Percentiles rank a stretch among this genome's conserved stretches.
Conservation (phyloP, 345 rosid genomes). For the Salix dunnii region DNA sequence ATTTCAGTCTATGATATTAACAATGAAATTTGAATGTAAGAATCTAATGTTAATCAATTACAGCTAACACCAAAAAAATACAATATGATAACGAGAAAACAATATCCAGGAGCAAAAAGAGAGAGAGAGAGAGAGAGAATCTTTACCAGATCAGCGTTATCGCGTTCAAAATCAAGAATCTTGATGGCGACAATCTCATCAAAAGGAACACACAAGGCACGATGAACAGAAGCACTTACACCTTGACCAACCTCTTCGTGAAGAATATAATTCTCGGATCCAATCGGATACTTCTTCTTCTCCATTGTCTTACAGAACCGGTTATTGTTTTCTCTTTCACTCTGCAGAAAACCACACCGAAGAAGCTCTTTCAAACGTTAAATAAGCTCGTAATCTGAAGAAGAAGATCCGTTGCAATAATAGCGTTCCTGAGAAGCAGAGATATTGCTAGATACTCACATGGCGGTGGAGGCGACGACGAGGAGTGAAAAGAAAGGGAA, state of each 20-base stretch:
- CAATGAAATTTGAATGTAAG: neutral
- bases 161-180: conserved; percentile 96
- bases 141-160: conserved; percentile 74
- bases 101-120: neutral
- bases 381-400: too few relatives aligned
- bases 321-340: too few relatives aligned
- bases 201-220: conserved; percentile 68
- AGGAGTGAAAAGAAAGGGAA: conserved; percentile 18
- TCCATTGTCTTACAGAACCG: conserved; percentile 36
- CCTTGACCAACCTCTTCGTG: conserved; percentile 90
- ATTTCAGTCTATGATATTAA: neutral
- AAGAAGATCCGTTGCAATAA: neutral
- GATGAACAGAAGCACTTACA: conserved; percentile 82
- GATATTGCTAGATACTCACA: neutral
- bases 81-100: neutral
- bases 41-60: neutral
- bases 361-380: neutral
- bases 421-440: too few relatives aligned
- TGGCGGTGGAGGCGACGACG: neutral
- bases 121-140: neutral
- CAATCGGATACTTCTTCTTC: conserved; percentile 90
- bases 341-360: neutral
- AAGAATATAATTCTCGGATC: conserved; percentile 61
- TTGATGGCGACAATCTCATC: conserved; percentile 83
- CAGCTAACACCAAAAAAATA: neutral